Conservation (phyloP, 305 asterid genomes). For the Solanum hybrid region DNA sequence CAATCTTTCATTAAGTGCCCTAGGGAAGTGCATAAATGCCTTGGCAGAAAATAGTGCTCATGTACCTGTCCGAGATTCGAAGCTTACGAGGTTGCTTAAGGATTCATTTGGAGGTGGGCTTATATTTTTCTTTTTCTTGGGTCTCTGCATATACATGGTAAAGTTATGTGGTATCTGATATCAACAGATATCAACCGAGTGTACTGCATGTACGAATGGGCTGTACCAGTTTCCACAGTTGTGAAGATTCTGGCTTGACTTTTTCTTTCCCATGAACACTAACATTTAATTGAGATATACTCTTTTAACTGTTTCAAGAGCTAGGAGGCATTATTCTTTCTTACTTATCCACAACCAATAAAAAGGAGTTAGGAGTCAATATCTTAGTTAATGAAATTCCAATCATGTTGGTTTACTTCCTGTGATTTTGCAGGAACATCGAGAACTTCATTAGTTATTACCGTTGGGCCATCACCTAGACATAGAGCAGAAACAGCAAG, state of each 20-base stretch:
- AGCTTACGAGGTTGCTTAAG: conserved; percentile 90
- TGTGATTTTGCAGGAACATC: conserved; percentile 73
- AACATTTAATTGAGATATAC: not conserved
- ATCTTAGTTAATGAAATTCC: conserved; percentile 6
- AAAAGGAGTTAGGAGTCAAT: not conserved
- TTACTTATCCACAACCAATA: not conserved
- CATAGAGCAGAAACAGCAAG: conserved; percentile 98
- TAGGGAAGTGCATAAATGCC: conserved; percentile 98
- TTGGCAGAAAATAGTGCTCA: conserved; percentile 97
- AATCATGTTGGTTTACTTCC: conserved; percentile 17
- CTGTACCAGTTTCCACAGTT: conserved; percentile 13
- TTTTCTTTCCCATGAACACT: not conserved
- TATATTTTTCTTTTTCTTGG: conserved; percentile 6
- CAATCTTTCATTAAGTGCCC: conserved; percentile 92
- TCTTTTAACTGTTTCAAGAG: not conserved
- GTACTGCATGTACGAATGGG: not conserved
- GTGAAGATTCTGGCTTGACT: not conserved
- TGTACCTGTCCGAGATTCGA: conserved; percentile 97
- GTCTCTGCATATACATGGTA: not conserved
- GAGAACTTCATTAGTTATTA: conserved; percentile 86
- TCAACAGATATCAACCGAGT: not conserved
- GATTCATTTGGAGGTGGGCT: conserved; percentile 98
- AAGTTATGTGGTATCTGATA: not conserved
- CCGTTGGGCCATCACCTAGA: conserved; percentile 99
- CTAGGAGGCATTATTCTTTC: not conserved